Evolutionary conservation across 2,329 filamentous ascomycete species (phyloP).

Genomic region (Pseudogymnoascus sp.): DNA sequence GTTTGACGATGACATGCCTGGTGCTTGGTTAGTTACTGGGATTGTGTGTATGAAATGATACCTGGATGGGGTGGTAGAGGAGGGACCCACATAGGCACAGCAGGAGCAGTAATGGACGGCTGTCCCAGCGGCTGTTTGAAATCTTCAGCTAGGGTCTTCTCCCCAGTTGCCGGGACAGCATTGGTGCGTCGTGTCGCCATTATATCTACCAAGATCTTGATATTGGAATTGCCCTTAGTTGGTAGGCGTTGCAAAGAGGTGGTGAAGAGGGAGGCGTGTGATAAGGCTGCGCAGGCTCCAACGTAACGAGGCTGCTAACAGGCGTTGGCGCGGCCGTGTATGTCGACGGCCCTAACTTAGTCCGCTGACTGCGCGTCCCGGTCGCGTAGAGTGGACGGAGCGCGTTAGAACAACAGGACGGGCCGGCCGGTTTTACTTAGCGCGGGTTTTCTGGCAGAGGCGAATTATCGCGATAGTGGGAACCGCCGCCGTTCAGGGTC

Average conservation of each 20-base stretch:
- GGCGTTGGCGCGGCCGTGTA: too few species aligned
- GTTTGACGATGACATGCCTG: conserved; percentile 79
- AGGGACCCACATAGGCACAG: conserved; percentile 64
- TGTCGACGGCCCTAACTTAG: background rate
- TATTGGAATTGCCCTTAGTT: background rate
- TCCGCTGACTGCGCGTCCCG: conserved; percentile 8
- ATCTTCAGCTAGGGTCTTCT: conserved; percentile 40
- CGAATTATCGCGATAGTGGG: conserved; percentile 2
- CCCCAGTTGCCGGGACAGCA: conserved; percentile 16
- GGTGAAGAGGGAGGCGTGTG: background rate
- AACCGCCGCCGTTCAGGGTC: background rate
- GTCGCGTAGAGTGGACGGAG: conserved; percentile 3
- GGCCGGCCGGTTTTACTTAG: background rate
- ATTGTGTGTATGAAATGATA: conserved; percentile 6
- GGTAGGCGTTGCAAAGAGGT: background rate
- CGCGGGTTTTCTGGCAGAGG: background rate
- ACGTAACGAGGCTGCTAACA: background rate
- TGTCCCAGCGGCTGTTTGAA: conserved; percentile 34
- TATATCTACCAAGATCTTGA: background rate
- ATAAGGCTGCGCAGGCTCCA: background rate
- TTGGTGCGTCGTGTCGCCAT: conserved; percentile 67
- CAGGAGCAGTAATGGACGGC: conserved; percentile 69
- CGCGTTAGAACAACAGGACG: background rate
- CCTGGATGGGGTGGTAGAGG: background rate
- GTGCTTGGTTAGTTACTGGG: conserved; percentile 9